Base-by-base conservation (phyloP, 495 filamentous ascomycete species). In the Penicillium waksmanii region DNA sequence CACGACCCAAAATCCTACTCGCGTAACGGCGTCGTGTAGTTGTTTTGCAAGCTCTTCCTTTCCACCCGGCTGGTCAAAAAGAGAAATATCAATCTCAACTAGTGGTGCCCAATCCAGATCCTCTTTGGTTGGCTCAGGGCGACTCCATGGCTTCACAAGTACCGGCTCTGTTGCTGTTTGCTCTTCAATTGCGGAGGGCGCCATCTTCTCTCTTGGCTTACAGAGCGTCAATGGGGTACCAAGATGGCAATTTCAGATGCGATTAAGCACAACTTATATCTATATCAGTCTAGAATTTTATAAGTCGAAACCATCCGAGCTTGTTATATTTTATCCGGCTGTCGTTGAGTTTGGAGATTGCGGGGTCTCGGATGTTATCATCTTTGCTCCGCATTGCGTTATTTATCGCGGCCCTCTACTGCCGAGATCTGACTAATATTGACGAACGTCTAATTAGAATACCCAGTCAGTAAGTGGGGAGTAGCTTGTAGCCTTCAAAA, bases 31-130 rank as follows among this genome's bases (percentile, higher is more conserved):
- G 53, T 85, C 76, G 50, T 82, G 72, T 2, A 86, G 72, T 61
- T 84, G 82, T 25, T 75, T 72, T 6, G 82, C 83, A 4, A 86
- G 69, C 36, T 76, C 67, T 57, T 84, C 66, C 57, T 84, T 85
- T 13, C 82, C 82, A 18, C 81, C 82, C 1, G 79, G 78, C 31
- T 73, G 44, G 40, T 81, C 75, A 57, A 79, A 83, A 3, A 70
- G 69, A 49, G 75, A 76, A 2, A 86, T 73, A 64, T 86, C 83
- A 18, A 86, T 74, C n/a, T 77, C 80, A 15, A 81, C 70, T 10
- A 85, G 72, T 13, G 83, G 80, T 13, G 82, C 80, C 82, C 82
- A 84, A 13, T 76, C 70, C 15, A 72, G 62, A 13, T 72, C 43
- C 27, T 70, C 70, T 12, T 61, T 55, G 1, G 76, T 79, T 11